These are phyloP conservation scores for Elasticomyces elasticus DNA, from an alignment of 495 filamentous ascomycete genomes.

Conservation along the genomic window DNA sequence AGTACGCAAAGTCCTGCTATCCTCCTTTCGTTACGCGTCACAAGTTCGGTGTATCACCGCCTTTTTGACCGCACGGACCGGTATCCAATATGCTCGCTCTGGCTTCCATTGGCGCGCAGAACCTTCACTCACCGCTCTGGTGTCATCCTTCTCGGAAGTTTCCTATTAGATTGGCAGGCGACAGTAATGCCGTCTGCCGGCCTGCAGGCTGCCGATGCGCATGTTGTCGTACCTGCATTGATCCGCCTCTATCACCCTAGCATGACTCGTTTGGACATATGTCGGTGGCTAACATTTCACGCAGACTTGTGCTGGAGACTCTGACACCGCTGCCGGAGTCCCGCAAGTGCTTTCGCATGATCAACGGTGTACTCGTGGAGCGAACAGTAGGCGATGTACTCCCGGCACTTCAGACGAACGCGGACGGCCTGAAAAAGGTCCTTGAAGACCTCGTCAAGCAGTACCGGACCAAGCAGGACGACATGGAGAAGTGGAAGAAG, in stretches of 20 bases:
- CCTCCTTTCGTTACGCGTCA: neutral
- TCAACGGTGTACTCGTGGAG: constrained; percentile 93
- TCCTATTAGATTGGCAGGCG: neutral
- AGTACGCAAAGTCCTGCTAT: constrained; percentile 48
- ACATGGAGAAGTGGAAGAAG: constrained; percentile 99
- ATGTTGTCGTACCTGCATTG: constrained; percentile 2
- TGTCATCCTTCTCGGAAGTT: neutral
- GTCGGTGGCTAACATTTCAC: neutral
- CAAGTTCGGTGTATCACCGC: constrained; percentile 20
- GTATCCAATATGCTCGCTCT: neutral
- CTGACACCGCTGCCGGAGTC: constrained; percentile 70
- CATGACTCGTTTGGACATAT: neutral
- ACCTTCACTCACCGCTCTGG: constrained; percentile 18
- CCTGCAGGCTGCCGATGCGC: neutral
- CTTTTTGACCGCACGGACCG: neutral
- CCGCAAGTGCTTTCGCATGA: constrained; percentile 97
- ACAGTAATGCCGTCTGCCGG: neutral
- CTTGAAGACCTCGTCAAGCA: constrained; percentile 91
- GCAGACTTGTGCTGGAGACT: constrained; percentile 89
- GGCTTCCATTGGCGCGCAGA: constrained; percentile 2
- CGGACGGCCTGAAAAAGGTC: constrained; percentile 91
- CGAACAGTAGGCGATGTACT: constrained; percentile 85
- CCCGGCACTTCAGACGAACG: constrained; percentile 85
- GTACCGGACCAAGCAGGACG: constrained; percentile 87
- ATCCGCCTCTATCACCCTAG: neutral